Conservation (phyloP, 495 filamentous ascomycete species). For the Penicillium canariense region DNA sequence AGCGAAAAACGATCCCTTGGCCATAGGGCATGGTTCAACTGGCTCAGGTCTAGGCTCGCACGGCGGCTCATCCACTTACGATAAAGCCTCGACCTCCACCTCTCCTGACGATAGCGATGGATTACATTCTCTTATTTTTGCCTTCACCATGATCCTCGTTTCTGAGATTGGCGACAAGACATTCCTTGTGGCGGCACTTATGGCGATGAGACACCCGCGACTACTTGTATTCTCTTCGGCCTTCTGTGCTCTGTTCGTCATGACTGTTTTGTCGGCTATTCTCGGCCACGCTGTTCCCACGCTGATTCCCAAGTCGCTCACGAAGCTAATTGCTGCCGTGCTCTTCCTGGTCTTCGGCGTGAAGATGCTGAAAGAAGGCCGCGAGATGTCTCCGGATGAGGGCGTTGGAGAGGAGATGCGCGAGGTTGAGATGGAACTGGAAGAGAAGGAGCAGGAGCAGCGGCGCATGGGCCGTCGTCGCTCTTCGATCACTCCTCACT, state of each 20-base stretch:
- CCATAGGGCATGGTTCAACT: constrained; percentile 53
- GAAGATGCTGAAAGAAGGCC: constrained; percentile 81
- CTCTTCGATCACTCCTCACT: constrained; percentile 53
- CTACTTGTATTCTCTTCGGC: constrained; percentile 91
- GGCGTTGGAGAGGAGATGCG: constrained; percentile 94
- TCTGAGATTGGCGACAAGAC: constrained; percentile 99
- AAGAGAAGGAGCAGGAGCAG: constrained; percentile 81
- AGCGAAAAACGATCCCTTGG: constrained; percentile 62
- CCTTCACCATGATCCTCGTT: constrained; percentile 95
- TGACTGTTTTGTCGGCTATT: constrained; percentile 97
- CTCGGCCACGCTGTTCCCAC: constrained; percentile 91
- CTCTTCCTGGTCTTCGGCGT: constrained; percentile 88
- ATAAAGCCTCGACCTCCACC: constrained; percentile 32
- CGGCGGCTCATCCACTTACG: constrained; percentile 23
- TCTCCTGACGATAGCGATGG: constrained; percentile 67
- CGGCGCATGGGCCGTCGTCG: constrained; percentile 52
- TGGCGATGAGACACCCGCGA: constrained; percentile 98
- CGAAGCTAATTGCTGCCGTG: constrained; percentile 77
- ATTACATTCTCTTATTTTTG: constrained; percentile 87
- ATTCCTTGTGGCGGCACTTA: constrained; percentile 92
- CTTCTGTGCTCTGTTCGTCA: constrained; percentile 83
- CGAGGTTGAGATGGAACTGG: constrained; percentile 91
- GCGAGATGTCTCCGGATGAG: constrained; percentile 81
- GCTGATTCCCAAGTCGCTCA: constrained; percentile 83
- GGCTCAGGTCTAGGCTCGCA: constrained; percentile 37